Conservation (phyloP, 352 stramenopile species). For the Phytopythium boreale region DNA sequence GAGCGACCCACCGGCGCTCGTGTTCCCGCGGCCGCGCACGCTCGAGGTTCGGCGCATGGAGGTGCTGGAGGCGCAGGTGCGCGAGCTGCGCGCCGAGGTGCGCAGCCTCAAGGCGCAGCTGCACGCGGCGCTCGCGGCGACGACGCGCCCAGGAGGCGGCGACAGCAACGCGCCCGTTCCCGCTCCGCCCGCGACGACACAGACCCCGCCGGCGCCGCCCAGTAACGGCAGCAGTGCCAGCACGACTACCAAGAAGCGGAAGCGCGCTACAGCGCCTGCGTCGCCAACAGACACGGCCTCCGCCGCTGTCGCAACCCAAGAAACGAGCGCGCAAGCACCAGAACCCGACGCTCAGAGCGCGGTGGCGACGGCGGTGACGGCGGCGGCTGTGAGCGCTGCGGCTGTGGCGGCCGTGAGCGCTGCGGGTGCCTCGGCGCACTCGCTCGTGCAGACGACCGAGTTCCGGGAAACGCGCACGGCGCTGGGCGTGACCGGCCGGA, state of each 20-base stretch:
- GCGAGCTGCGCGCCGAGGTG: constrained; percentile 26
- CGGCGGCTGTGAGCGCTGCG: neutral
- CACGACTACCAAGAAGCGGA: neutral
- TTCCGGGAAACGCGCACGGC: constrained; percentile 21
- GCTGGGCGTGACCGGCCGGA: constrained; percentile 14
- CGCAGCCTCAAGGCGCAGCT: constrained; percentile 21
- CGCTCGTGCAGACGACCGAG: constrained; percentile 23
- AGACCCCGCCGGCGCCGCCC: neutral
- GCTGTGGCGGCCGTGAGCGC: neutral
- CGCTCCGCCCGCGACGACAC: neutral
- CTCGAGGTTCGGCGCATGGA: constrained; percentile 8
- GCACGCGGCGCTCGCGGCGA: constrained; percentile 10
- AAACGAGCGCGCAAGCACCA: neutral
- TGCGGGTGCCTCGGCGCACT: constrained; percentile 2
- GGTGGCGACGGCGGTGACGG: neutral
- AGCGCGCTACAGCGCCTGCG: neutral
- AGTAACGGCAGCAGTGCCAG: neutral
- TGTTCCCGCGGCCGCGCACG: constrained; percentile 10
- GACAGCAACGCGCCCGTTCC: neutral
- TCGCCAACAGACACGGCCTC: neutral
- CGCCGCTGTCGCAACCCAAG: neutral
- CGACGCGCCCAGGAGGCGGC: neutral
- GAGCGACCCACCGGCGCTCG: constrained; percentile 6
- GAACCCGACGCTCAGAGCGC: neutral
- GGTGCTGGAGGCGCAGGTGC: constrained; percentile 16